These are phyloP conservation scores for Cyclotella atomus DNA, from an alignment of 108 stramenopile genomes.

Conservation along the genomic window DNA sequence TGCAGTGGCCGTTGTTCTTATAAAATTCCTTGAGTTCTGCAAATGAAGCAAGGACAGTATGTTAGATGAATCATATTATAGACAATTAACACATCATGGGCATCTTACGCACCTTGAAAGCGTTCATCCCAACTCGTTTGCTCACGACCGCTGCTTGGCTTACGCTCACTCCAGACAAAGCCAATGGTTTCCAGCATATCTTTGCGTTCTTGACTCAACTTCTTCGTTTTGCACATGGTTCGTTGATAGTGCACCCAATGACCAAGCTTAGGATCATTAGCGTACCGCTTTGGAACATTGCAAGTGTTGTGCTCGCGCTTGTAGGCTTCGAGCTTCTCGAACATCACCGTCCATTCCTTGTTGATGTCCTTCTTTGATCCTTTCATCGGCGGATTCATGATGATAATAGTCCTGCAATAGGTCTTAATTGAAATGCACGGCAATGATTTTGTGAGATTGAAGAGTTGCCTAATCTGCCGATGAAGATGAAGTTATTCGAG, in stretches of 20 bases:
- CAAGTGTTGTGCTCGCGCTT: slow-evolving; percentile 38
- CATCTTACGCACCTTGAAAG: slow-evolving; percentile 1
- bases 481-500: not conserved
- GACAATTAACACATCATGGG: not conserved
- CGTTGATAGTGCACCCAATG: slow-evolving; percentile 45
- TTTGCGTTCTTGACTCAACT: not conserved
- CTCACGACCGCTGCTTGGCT: not conserved
- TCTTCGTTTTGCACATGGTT: slow-evolving; percentile 4
- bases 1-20: slow-evolving; percentile 10
- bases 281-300: slow-evolving; percentile 37
- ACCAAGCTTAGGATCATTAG: slow-evolving; percentile 27
- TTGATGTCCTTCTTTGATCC: slow-evolving; percentile 13
- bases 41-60: not conserved
- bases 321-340: slow-evolving; percentile 30
- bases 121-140: slow-evolving; percentile 21
- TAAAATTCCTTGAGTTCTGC: slow-evolving; percentile 13
- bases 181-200: slow-evolving; percentile 21
- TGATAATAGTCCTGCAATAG: not conserved
- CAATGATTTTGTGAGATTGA: not conserved
- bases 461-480: too few relatives aligned
- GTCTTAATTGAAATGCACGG: not conserved
- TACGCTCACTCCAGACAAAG: slow-evolving; percentile 26
- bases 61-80: not conserved
- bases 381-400: not conserved
- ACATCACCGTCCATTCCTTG: slow-evolving; percentile 32